Percentiles rank a stretch among this genome's conserved stretches.
These are phyloP conservation scores for Apium graveolens DNA, from an alignment of 129 eudicot genomes.

Conservation along the genomic window DNA sequence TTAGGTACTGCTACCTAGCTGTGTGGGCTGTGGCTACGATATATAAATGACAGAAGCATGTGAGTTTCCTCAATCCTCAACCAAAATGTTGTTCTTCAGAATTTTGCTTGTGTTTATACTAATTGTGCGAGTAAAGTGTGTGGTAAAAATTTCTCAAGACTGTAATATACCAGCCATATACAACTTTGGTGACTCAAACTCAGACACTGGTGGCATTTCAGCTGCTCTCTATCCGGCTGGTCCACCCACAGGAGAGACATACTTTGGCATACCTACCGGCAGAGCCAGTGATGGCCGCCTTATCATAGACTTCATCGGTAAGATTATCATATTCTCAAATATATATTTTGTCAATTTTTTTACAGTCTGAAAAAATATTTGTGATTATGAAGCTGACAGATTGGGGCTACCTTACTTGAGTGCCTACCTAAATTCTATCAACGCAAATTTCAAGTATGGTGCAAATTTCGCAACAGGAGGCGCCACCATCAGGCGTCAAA, in stretches of 20 bases:
- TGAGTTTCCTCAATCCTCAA: neutral
- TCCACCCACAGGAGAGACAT: conserved; percentile 34
- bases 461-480: conserved; percentile 86
- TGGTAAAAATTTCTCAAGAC: neutral
- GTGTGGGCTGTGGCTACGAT: neutral
- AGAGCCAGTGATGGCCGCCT: conserved; percentile 47
- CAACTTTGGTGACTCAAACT: conserved; percentile 43
- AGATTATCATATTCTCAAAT: neutral
- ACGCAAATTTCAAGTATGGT: conserved; percentile 49
- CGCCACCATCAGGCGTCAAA: conserved; percentile 49
- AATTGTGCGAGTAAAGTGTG: neutral
- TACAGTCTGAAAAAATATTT: neutral
- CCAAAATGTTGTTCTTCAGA: conserved; percentile 7
- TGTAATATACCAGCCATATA: conserved; percentile 10
- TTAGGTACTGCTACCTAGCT: no score
- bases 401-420: conserved; percentile 54
- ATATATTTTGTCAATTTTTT: neutral
- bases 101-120: neutral
- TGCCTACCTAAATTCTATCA: conserved; percentile 59
- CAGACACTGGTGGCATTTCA: conserved; percentile 42
- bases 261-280: conserved; percentile 34
- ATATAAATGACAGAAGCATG: neutral
- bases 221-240: conserved; percentile 5
- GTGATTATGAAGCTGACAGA: conserved; percentile 38
- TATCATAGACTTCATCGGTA: conserved; percentile 36